Percentiles rank a stretch among this genome's conserved stretches.
Conservation (phyloP, 1,284 basidiomycete species). For the Moniliella sp. region DNA sequence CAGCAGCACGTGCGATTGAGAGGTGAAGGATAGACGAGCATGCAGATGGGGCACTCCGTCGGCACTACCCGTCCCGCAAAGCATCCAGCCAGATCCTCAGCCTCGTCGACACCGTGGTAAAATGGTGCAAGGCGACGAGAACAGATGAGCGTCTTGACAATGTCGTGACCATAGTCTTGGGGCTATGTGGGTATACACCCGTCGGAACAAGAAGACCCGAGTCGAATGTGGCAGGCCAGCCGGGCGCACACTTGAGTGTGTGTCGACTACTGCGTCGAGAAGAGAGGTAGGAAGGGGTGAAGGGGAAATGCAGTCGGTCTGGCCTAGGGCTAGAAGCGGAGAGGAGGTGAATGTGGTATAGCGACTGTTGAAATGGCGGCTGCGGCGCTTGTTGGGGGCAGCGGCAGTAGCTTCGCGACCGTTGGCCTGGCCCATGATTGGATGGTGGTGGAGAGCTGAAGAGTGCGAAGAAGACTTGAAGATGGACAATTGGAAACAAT, state of each 20-base stretch:
- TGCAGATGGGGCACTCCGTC: slow-evolving; percentile 94
- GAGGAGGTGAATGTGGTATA: too few species aligned
- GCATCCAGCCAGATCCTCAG: slow-evolving; percentile 57
- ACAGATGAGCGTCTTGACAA: slow-evolving; percentile 66
- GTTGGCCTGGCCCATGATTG: neutral
- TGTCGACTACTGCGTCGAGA: too few species aligned
- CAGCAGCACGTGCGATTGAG: slow-evolving; percentile 88
- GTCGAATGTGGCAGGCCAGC: slow-evolving; percentile 26
- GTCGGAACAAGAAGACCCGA: slow-evolving; percentile 61
- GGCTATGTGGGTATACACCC: slow-evolving; percentile 56
- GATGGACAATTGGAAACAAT: too few species aligned
- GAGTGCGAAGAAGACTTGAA: too few species aligned
- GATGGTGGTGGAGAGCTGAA: too few species aligned
- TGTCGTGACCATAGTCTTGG: slow-evolving; percentile 68
- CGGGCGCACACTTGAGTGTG: too few species aligned
- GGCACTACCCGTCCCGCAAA: slow-evolving; percentile 46
- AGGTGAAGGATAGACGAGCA: slow-evolving; percentile 41
- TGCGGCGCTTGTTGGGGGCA: neutral
- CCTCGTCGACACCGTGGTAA: slow-evolving; percentile 83
- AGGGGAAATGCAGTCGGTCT: too few species aligned
- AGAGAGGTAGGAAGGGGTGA: neutral
- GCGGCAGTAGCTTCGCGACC: neutral
- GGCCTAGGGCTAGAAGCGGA: too few species aligned
- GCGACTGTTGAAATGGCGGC: too few species aligned
- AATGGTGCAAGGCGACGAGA: slow-evolving; percentile 77